phyloP scores from a whole-genome alignment of 2,329 filamentous ascomycete genomes.

The Gyromitra esculenta region DNA sequence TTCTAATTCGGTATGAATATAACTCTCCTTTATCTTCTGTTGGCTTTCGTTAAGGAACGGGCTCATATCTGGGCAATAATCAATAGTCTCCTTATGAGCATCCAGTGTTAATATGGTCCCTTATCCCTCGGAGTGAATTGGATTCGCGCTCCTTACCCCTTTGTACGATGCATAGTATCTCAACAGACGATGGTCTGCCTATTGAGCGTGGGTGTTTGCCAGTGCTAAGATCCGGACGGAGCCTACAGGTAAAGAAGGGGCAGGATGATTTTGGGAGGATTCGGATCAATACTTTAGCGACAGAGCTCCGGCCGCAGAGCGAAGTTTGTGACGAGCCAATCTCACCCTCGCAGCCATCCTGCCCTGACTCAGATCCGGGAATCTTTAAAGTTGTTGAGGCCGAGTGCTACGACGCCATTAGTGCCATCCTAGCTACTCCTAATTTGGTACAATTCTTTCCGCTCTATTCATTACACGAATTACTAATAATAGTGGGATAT shows the following conservation, averaged over 20 bases:
- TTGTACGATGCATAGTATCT: background rate
- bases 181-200: background rate
- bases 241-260: background rate
- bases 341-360: background rate
- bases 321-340: background rate
- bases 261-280: background rate
- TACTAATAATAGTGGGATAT: slow-evolving; percentile 1
- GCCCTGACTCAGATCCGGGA: background rate
- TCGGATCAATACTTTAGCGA: background rate
- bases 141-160: background rate
- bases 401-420: background rate
- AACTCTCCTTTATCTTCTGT: background rate
- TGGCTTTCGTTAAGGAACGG: background rate
- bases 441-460: slow-evolving; percentile 6
- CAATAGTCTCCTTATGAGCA: background rate
- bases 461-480: background rate
- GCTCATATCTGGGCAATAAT: background rate
- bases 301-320: background rate
- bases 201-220: background rate
- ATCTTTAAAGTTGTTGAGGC: background rate
- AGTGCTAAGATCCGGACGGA: background rate
- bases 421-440: background rate
- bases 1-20: slow-evolving; percentile 17
- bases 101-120: background rate
- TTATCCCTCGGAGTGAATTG: background rate